phyloP scores from a whole-genome alignment of 148 eudicot species.

The Camellia japonica region DNA sequence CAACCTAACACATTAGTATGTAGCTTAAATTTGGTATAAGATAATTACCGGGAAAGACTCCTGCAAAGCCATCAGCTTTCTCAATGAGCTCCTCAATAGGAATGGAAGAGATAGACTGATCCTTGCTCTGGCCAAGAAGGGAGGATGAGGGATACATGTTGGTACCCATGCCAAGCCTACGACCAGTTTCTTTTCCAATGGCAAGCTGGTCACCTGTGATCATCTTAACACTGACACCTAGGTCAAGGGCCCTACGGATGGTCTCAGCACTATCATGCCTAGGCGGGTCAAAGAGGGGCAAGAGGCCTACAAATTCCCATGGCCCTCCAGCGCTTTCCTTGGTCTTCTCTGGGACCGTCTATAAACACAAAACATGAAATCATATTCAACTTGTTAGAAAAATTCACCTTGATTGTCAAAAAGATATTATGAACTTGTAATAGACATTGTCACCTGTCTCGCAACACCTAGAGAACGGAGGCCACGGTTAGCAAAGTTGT shows the following conservation, averaged over 20 bases:
- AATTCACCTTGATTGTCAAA: not conserved
- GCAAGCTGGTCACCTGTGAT: slow-evolving; percentile 45
- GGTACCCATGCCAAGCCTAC: slow-evolving; percentile 45
- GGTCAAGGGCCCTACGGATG: slow-evolving; percentile 31
- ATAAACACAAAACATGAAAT: not conserved
- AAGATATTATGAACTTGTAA: not conserved
- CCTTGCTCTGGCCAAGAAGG: slow-evolving; percentile 35
- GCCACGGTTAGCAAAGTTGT: slow-evolving; percentile 35
- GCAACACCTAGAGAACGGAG: slow-evolving; percentile 36
- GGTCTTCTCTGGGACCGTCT: slow-evolving; percentile 31
- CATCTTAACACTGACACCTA: slow-evolving; percentile 42
- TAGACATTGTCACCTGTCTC: slow-evolving; percentile 25
- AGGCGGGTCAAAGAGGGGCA: slow-evolving; percentile 41
- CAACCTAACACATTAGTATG: not conserved
- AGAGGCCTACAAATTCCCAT: slow-evolving; percentile 36
- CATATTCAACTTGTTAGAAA: not conserved
- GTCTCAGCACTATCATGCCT: slow-evolving; percentile 43
- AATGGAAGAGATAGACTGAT: slow-evolving; percentile 20
- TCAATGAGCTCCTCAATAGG: slow-evolving; percentile 30
- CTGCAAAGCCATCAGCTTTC: slow-evolving; percentile 37
- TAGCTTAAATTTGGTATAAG: not conserved
- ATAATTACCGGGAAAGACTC: slow-evolving; percentile 38
- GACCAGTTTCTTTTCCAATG: slow-evolving; percentile 38
- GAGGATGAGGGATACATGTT: slow-evolving; percentile 44
- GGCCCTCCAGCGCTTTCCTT: slow-evolving; percentile 34